A percentile compares a stretch with the other conserved stretches of the same genome.
Conservation (phyloP, 495 filamentous ascomycete genomes). For the Xylaria intraflava region DNA sequence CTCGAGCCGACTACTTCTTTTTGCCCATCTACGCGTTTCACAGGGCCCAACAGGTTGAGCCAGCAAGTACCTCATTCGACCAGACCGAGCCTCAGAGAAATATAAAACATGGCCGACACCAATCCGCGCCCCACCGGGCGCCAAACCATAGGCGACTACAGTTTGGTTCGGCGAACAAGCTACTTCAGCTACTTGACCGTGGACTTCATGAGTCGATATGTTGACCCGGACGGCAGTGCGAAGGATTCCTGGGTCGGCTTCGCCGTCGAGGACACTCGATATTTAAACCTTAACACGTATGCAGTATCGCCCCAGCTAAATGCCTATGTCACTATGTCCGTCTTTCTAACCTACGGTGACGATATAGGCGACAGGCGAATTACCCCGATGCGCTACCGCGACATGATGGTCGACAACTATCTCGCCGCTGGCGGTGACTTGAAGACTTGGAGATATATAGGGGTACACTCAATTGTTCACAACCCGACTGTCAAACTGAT, state of each 20-base stretch:
- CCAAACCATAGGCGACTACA: neutral
- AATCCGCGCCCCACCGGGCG: neutral
- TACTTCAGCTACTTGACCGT: neutral
- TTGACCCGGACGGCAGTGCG: neutral
- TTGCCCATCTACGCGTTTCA: neutral
- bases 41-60: neutral
- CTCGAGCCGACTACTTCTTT: neutral
- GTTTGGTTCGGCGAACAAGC: neutral
- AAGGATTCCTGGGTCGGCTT: neutral
- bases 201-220: neutral
- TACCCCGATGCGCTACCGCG: neutral
- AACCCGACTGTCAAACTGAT: neutral
- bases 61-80: neutral
- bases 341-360: neutral
- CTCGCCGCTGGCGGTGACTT: neutral
- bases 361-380: neutral
- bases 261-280: neutral
- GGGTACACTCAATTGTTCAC: neutral
- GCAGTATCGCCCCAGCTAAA: neutral
- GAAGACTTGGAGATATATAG: neutral
- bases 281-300: neutral
- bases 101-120: neutral
- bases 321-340: neutral
- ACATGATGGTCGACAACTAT: slow-evolving; percentile 10
- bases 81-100: neutral